Percentiles rank a stretch among this genome's conserved stretches.
These are phyloP conservation scores for Whalleya microplaca DNA, from an alignment of 2,329 filamentous ascomycete genomes.

Conservation along the genomic window DNA sequence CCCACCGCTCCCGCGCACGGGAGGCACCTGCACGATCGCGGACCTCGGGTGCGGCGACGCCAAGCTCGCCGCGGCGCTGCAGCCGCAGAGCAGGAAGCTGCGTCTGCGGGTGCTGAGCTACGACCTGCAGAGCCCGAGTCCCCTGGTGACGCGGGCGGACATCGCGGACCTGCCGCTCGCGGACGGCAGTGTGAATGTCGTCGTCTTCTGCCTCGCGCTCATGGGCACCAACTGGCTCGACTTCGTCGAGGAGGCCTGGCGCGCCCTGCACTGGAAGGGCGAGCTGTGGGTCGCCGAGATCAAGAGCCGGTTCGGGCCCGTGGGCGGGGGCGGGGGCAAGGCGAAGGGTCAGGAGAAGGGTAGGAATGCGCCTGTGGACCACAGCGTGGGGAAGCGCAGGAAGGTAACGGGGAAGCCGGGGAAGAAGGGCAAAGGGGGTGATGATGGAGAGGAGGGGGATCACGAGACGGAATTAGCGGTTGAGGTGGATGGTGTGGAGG, in stretches of 20 bases:
- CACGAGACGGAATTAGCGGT: constrained; percentile 65
- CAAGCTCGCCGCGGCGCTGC: constrained; percentile 72
- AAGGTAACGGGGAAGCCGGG: constrained; percentile 49
- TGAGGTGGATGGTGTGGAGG: constrained; percentile 70
- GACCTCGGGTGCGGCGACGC: constrained; percentile 96
- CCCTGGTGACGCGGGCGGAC: constrained; percentile 84
- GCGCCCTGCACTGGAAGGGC: constrained; percentile 88
- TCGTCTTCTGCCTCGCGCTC: constrained; percentile 92
- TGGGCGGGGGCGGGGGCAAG: constrained; percentile 31
- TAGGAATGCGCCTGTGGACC: constrained; percentile 54
- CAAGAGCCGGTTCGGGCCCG: constrained; percentile 82
- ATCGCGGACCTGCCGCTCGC: constrained; percentile 80
- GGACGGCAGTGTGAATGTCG: constrained; percentile 79
- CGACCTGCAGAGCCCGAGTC: constrained; percentile 79
- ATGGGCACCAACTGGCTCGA: constrained; percentile 99
- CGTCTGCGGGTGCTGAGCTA: constrained; percentile 79
- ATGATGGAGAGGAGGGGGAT: constrained; percentile 51
- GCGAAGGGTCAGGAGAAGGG: constrained; percentile 44
- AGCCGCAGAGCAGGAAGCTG: constrained; percentile 65
- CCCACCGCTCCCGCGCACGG: constrained; percentile 70
- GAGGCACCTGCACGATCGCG: constrained; percentile 76
- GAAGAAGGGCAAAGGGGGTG: constrained; percentile 48
- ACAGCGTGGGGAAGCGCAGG: constrained; percentile 73
- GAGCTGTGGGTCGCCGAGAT: constrained; percentile 98
- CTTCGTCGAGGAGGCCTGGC: constrained; percentile 94